These are phyloP conservation scores for Schizothecium vesticola DNA, from an alignment of 495 filamentous ascomycete genomes.

Conservation along the genomic window DNA sequence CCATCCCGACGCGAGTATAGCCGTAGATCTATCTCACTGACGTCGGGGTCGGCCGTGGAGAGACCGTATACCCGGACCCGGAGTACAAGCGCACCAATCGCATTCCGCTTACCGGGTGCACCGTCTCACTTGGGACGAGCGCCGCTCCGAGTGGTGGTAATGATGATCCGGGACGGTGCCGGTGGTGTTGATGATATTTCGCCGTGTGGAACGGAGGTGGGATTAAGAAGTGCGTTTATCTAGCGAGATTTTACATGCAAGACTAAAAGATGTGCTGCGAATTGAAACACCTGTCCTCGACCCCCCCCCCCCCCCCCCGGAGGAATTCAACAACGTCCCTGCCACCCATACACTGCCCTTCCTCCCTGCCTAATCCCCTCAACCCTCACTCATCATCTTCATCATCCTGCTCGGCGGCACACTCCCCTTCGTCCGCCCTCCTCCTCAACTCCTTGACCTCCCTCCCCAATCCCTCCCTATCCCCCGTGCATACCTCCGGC, in stretches of 20 bases:
- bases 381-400: background rate
- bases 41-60: background rate
- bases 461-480: background rate
- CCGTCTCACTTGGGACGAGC: too few relatives aligned
- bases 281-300: background rate
- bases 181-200: background rate
- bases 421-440: background rate
- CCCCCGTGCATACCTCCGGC: background rate
- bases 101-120: background rate
- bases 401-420: background rate
- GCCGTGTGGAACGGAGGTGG: background rate
- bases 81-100: background rate
- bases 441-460: background rate
- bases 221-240: background rate
- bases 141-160: background rate
- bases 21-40: background rate
- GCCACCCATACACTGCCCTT: background rate
- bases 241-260: background rate
- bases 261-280: background rate
- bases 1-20: background rate
- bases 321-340: background rate
- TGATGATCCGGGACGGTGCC: background rate
- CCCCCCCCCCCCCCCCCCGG: background rate
- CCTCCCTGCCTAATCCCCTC: too few relatives aligned
- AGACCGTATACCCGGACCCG: background rate